phyloP scores from a whole-genome alignment of 768 basidiomycete species.

The Lactarius sp. region DNA sequence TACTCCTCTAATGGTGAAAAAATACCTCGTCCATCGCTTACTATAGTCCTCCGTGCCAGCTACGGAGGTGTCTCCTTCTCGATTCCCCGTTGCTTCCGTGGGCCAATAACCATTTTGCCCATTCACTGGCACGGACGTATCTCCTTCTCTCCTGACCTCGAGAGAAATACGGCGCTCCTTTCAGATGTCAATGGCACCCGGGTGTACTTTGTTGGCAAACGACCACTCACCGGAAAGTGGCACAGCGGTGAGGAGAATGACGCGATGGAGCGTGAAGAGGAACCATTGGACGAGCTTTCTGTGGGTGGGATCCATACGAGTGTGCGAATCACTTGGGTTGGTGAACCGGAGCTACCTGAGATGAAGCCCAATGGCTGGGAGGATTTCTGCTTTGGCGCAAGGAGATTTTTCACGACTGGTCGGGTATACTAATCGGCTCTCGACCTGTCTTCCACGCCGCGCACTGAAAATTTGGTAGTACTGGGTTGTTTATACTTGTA shows the following conservation, averaged over 20 bases:
- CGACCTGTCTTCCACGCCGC: not conserved
- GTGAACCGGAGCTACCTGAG: constrained; percentile 7
- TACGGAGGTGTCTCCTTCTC: constrained; percentile 9
- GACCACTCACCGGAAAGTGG: not conserved
- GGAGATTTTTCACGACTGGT: constrained; percentile 5
- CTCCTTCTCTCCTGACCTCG: constrained; percentile 1
- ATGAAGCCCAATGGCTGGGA: not conserved
- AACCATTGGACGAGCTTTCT: not conserved
- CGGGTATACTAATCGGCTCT: not conserved
- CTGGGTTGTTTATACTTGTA: too few species aligned
- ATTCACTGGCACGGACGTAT: not conserved
- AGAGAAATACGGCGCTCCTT: not conserved
- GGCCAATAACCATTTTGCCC: not conserved
- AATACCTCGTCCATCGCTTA: not conserved
- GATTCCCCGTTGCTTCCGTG: constrained; percentile 6
- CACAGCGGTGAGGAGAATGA: not conserved
- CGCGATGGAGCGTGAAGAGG: not conserved
- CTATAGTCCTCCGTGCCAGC: not conserved
- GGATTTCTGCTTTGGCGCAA: not conserved
- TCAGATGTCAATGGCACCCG: not conserved
- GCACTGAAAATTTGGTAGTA: too few species aligned
- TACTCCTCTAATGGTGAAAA: not conserved
- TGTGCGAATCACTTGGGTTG: constrained; percentile 4
- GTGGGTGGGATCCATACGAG: not conserved
- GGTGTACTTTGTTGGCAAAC: constrained; percentile 9